Evolutionary conservation across 495 filamentous ascomycete genomes (phyloP).

Genomic region (Neurospora tetrasperma): DNA sequence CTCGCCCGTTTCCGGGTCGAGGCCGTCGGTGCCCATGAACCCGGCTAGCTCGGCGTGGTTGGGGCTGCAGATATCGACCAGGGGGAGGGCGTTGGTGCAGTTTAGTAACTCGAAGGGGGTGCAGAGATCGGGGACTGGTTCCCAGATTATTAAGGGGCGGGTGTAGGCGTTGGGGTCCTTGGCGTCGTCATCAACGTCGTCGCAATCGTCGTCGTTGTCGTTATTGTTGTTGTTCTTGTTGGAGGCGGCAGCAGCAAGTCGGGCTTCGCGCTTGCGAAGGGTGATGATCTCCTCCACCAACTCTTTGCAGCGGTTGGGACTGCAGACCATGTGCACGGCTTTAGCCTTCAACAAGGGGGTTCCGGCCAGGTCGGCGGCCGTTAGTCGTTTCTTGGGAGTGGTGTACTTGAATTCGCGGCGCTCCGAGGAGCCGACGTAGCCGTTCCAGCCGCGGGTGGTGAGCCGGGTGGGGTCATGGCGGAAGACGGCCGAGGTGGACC

Average conservation of each 20-base stretch:
- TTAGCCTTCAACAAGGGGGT: slow-evolving; percentile 54
- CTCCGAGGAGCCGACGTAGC: slow-evolving; percentile 48
- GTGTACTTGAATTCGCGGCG: slow-evolving; percentile 71
- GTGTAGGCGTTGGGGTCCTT: slow-evolving; percentile 13
- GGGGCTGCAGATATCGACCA: slow-evolving; percentile 78
- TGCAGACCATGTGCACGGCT: slow-evolving; percentile 84
- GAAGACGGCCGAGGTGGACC: slow-evolving; percentile 63
- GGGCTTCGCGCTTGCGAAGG: slow-evolving; percentile 17
- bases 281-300: slow-evolving; percentile 54
- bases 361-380: slow-evolving; percentile 30
- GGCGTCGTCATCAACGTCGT: background rate
- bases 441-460: slow-evolving; percentile 89
- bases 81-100: slow-evolving; percentile 56
- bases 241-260: background rate
- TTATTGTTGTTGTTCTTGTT: slow-evolving; percentile 6
- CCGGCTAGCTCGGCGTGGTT: slow-evolving; percentile 78
- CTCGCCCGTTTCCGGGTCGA: slow-evolving; percentile 38
- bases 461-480: slow-evolving; percentile 54
- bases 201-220: background rate
- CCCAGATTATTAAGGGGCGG: slow-evolving; percentile 79
- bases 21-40: slow-evolving; percentile 54
- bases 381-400: slow-evolving; percentile 73
- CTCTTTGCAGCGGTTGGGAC: slow-evolving; percentile 61
- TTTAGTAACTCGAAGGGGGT: slow-evolving; percentile 62
- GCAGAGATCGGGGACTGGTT: slow-evolving; percentile 86